Evolutionary conservation across 176 grass and related monocot species (phyloP).

Genomic region (Oryza coarctata): DNA sequence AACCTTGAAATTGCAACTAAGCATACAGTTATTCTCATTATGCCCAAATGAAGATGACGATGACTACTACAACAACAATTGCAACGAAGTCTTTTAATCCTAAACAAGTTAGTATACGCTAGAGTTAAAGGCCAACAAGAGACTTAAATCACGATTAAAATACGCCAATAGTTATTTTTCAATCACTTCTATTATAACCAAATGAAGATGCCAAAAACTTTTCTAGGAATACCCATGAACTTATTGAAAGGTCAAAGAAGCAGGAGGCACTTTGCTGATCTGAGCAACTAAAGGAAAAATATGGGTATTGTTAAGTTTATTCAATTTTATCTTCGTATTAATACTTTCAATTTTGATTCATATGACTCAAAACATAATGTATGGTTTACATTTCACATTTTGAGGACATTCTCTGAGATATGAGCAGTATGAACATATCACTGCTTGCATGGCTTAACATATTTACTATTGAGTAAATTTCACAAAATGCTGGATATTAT

Average conservation of each 20-base stretch:
- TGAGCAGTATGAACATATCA: slow-evolving; percentile 12
- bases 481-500: not conserved
- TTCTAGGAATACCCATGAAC: slow-evolving; percentile 48
- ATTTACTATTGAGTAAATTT: not conserved
- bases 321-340: slow-evolving; percentile 25
- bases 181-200: too few species aligned
- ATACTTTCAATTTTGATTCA: not conserved
- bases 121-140: too few species aligned
- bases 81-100: too few species aligned
- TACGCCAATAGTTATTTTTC: too few species aligned
- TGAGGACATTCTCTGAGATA: not conserved
- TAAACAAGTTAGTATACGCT: too few species aligned
- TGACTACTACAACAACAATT: too few species aligned
- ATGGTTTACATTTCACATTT: not conserved
- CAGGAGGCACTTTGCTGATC: slow-evolving; percentile 61
- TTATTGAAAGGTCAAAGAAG: slow-evolving; percentile 79
- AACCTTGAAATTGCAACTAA: slow-evolving; percentile 69
- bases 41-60: too few species aligned
- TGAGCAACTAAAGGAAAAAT: slow-evolving; percentile 45
- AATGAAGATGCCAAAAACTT: slow-evolving; percentile 44
- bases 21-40: slow-evolving; percentile 71
- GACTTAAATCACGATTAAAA: too few species aligned
- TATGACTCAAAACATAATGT: slow-evolving; percentile 24
- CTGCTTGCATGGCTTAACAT: not conserved
- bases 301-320: slow-evolving; percentile 53